Evolutionary conservation across 2,329 filamentous ascomycete genomes (phyloP).

Genomic region (Myriosclerotinia curreyana): DNA sequence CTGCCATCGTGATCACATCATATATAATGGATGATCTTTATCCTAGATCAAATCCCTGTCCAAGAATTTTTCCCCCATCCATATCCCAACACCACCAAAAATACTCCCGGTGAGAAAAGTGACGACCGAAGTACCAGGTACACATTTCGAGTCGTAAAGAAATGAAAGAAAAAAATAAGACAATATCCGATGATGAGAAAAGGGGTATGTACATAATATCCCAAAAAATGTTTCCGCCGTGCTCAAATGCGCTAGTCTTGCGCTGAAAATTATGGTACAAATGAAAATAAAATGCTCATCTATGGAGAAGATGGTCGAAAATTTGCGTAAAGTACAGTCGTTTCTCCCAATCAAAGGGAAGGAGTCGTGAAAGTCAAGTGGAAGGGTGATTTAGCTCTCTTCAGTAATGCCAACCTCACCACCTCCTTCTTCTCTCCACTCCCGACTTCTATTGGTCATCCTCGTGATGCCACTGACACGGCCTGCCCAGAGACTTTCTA

Average conservation of each 20-base stretch:
- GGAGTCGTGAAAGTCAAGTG: background rate
- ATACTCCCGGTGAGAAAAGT: background rate
- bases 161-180: constrained; percentile 2
- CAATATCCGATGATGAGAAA: constrained; percentile 6
- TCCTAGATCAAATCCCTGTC: background rate
- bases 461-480: constrained; percentile 77
- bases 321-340: background rate
- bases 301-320: background rate
- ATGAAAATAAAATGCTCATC: constrained; percentile 1
- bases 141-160: background rate
- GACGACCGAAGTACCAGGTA: background rate
- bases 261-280: constrained; percentile 11
- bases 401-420: constrained; percentile 39
- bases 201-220: constrained; percentile 11
- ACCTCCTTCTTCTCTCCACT: constrained; percentile 79
- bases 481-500: constrained; percentile 85
- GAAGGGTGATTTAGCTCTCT: constrained; percentile 33
- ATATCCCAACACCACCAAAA: constrained; percentile 12
- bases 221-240: constrained; percentile 1
- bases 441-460: constrained; percentile 77
- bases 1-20: constrained; percentile 13
- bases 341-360: background rate
- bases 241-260: constrained; percentile 8
- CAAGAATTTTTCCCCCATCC: background rate
- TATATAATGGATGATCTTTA: background rate